Evolutionary conservation across 495 filamentous ascomycete genomes (phyloP), one percentile per base, ranked within the genome.

Genomic region (Diplogelasinospora grovesii): DNA sequence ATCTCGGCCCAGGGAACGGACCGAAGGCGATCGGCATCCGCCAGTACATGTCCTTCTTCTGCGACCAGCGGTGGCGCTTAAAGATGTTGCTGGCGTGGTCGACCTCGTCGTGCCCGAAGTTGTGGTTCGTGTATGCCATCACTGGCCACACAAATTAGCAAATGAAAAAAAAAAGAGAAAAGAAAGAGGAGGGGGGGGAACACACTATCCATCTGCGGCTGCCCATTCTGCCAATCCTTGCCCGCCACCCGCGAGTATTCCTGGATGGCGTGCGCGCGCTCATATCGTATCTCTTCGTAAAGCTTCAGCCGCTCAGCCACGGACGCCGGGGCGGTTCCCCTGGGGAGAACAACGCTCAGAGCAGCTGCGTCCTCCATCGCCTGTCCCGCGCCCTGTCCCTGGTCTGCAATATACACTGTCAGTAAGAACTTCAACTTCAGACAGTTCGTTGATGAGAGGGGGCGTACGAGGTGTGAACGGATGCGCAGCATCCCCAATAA

Each of bases 401-500:
- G 67, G 36, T 71, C 62, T 60, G 23, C 26, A 6, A 24, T 15
- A 9, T n/a, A n/a, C n/a, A 6, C 11, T 42, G 21, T 33, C 24
- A 28, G 11, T n/a, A n/a, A 2, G 9, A 22, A 20, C 8, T 28
- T n/a, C n/a, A n/a, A n/a, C n/a, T n/a, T n/a, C n/a, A n/a, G n/a
- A 34, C 38, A 7, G 41, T 30, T 21, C 9, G 15, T 9, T 22
- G 2, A 26, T 4, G 8, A 36, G n/a, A n/a, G 20, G 7, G 0
- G 8, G 24, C 50, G 52, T 26, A 61, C 56, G 48, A 5, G 75
- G 75, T 22, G 69, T 49, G 49, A 82, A 80, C 4, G 77, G 78
- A 59, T 83, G 79, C 20, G 73, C 77, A 0, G 79, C 73, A 65
- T 83, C 80, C 2, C 80, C 79, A 3, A 84, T 34, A 0, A 79